Conservation (phyloP, 257 asterid species). For the Forsythia viridissima region DNA sequence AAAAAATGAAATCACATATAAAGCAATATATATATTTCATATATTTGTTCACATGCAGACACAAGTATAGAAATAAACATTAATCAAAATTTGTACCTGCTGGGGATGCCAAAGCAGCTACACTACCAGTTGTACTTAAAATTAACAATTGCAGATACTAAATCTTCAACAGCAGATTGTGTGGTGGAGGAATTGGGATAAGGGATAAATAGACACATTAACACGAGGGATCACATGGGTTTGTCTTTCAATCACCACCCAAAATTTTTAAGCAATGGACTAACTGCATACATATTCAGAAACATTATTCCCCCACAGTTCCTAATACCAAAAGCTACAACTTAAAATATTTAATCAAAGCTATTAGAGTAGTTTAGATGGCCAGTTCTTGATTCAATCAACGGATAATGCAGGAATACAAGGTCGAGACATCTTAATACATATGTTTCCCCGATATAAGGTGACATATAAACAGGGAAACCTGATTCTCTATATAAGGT, state of each 20-base stretch:
- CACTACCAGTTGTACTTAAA: neutral
- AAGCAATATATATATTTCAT: neutral
- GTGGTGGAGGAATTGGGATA: neutral
- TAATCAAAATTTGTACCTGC: neutral
- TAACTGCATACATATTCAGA: neutral
- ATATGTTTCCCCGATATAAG: neutral
- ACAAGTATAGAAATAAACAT: neutral
- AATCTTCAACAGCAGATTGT: neutral
- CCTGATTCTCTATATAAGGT: too few species aligned
- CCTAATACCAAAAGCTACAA: neutral
- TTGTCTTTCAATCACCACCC: slow-evolving; percentile 12
- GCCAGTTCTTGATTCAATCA: neutral
- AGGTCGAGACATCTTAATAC: neutral
- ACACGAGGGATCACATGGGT: slow-evolving; percentile 27
- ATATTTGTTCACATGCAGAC: too few species aligned
- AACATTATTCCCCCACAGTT: neutral
- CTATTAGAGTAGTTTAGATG: neutral
- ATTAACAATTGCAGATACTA: neutral
- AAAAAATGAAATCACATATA: neutral
- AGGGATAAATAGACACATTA: slow-evolving; percentile 24
- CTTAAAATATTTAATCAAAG: neutral
- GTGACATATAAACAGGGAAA: neutral
- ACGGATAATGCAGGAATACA: neutral
- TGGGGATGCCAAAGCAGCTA: neutral
- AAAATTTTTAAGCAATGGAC: slow-evolving; percentile 6